Evolutionary conservation across 1,139 yeast species (phyloP).

Genomic region (Sugiyamaella japonica): DNA sequence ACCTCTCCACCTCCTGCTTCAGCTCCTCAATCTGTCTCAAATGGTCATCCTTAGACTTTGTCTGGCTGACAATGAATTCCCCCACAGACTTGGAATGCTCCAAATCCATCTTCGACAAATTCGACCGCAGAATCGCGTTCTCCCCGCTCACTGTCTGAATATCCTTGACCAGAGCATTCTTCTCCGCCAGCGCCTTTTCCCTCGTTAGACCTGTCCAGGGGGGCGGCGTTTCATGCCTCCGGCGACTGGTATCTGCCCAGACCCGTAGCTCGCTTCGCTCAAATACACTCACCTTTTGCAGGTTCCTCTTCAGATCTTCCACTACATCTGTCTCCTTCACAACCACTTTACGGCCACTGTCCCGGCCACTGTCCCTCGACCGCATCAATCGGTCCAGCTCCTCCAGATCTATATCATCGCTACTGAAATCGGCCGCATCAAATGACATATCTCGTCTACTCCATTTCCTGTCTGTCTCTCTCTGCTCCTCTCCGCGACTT

Average conservation of each 20-base stretch:
- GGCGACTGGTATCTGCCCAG: constrained; percentile 6
- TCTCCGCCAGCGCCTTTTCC: constrained; percentile 11
- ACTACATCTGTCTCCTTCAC: not conserved
- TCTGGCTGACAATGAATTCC: constrained; percentile 45
- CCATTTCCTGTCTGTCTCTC: not conserved
- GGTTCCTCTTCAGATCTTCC: constrained; percentile 5
- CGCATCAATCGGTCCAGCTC: constrained; percentile 21
- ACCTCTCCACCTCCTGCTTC: constrained; percentile 50
- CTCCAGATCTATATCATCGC: constrained; percentile 28
- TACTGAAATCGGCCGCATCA: constrained; percentile 39
- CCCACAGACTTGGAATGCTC: constrained; percentile 49
- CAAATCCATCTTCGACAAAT: constrained; percentile 52
- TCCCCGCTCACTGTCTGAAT: constrained; percentile 52
- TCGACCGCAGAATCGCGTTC: constrained; percentile 69
- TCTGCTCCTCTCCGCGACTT: not conserved
- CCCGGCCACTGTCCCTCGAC: not conserved
- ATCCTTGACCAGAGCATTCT: constrained; percentile 34
- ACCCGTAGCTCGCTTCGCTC: not conserved
- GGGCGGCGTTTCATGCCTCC: not conserved
- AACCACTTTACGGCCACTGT: not conserved
- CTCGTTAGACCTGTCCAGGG: constrained; percentile 1
- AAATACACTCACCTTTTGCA: constrained; percentile 1
- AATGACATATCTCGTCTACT: constrained; percentile 7
- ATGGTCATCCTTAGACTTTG: constrained; percentile 40
- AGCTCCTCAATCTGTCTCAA: constrained; percentile 48